These are phyloP conservation scores for Nitzschia sp. DNA, from an alignment of 108 stramenopile species.

Conservation along the genomic window DNA sequence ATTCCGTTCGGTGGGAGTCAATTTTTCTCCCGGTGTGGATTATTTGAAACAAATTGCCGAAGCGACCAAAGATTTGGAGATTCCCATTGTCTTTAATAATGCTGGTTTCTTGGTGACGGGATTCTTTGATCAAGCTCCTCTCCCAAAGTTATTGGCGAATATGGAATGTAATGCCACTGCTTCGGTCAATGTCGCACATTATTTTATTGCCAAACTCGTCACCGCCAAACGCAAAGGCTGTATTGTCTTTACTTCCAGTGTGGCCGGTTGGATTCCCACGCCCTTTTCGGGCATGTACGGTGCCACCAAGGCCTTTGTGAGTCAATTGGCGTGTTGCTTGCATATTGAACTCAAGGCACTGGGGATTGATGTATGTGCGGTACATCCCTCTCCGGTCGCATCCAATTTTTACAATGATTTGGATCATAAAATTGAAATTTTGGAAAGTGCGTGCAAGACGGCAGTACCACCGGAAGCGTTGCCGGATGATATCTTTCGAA, in stretches of 20 bases:
- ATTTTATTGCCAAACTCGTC: constrained; percentile 84
- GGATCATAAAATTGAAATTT: constrained; percentile 90
- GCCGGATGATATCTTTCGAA: constrained; percentile 90
- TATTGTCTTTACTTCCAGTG: constrained; percentile 96
- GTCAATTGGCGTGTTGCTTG: constrained; percentile 86
- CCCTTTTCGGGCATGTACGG: constrained; percentile 99
- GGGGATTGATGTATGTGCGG: constrained; percentile 97
- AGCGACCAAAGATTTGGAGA: constrained; percentile 87
- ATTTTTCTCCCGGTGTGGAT: constrained; percentile 87
- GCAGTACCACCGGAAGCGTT: constrained; percentile 90
- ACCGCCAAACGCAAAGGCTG: constrained; percentile 82
- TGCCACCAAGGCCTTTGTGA: constrained; percentile 98
- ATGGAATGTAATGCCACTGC: constrained; percentile 98
- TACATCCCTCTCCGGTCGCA: constrained; percentile 97
- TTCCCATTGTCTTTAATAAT: constrained; percentile 95
- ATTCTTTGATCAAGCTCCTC: constrained; percentile 93
- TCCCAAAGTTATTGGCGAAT: constrained; percentile 90
- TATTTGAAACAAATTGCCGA: constrained; percentile 85
- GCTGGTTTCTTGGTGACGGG: constrained; percentile 99
- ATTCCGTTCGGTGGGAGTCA: constrained; percentile 89
- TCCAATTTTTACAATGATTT: constrained; percentile 95
- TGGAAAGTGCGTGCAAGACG: constrained; percentile 87
- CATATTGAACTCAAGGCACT: constrained; percentile 86
- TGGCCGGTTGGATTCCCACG: constrained; percentile 97
- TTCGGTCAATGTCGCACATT: constrained; percentile 91